These are phyloP conservation scores for Tolypocladium pustulatum DNA, from an alignment of 2,329 filamentous ascomycete species.

Conservation along the genomic window DNA sequence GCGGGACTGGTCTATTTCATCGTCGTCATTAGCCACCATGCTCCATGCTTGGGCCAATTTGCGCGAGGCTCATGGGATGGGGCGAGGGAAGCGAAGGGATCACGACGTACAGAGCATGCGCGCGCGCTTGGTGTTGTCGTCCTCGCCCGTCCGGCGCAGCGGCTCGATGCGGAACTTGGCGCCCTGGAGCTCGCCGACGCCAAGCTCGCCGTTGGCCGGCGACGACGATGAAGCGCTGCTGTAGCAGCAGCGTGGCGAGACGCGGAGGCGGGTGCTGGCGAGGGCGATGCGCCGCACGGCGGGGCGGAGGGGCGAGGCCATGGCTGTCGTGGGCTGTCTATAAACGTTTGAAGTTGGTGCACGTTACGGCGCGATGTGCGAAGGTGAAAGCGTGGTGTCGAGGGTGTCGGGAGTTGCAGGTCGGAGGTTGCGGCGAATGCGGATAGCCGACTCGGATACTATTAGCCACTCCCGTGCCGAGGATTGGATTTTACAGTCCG, in stretches of 20 bases:
- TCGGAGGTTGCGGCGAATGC: neutral
- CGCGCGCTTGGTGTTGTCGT: conserved; percentile 75
- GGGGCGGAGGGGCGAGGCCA: conserved; percentile 9
- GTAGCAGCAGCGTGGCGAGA: neutral
- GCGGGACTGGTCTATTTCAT: conserved; percentile 71
- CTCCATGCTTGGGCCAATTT: too few species aligned
- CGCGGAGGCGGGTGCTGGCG: neutral
- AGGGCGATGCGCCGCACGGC: conserved; percentile 5
- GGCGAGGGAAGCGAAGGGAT: conserved; percentile 2
- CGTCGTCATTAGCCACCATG: too few species aligned
- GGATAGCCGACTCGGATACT: neutral
- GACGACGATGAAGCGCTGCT: neutral
- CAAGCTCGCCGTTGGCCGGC: conserved; percentile 43
- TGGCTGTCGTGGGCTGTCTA: neutral
- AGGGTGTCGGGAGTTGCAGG: neutral
- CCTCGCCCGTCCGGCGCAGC: conserved; percentile 74
- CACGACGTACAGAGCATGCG: conserved; percentile 57
- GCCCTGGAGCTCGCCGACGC: conserved; percentile 79
- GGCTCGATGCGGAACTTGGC: conserved; percentile 83
- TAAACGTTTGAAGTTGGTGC: neutral
- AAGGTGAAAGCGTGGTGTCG: neutral
- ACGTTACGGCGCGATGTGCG: neutral
- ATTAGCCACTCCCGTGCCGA: neutral
- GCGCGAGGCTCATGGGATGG: neutral
- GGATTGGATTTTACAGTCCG: neutral